A percentile compares a stretch with the other conserved stretches of the same genome.
These are phyloP conservation scores for Aspergillus costaricaensis DNA, from an alignment of 2,329 filamentous ascomycete species.

Conservation along the genomic window DNA sequence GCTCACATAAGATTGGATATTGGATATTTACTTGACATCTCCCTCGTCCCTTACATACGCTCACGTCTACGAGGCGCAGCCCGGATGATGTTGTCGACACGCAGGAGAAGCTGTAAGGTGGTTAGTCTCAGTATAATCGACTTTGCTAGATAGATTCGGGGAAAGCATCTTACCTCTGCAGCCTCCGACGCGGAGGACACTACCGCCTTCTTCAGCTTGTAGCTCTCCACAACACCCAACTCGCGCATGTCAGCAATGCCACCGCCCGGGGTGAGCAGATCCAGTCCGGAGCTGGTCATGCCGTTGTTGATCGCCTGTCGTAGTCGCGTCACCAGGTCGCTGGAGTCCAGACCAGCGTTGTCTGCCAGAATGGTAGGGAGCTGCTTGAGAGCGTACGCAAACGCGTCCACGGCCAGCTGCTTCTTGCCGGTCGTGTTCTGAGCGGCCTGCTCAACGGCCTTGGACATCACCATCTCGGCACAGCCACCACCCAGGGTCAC, in stretches of 20 bases:
- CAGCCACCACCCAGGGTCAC: slow-evolving; percentile 94
- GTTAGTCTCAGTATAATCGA: slow-evolving; percentile 16
- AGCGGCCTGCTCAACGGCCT: slow-evolving; percentile 90
- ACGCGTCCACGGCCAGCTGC: slow-evolving; percentile 87
- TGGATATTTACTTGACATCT: slow-evolving; percentile 1
- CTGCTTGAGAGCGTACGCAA: slow-evolving; percentile 85
- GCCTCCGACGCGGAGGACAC: slow-evolving; percentile 95
- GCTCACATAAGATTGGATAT: neutral
- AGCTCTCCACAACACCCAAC: slow-evolving; percentile 92
- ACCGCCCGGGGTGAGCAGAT: slow-evolving; percentile 84
- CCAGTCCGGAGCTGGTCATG: slow-evolving; percentile 86
- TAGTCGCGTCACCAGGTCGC: slow-evolving; percentile 86
- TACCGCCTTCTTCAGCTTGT: slow-evolving; percentile 98
- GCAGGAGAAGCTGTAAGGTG: slow-evolving; percentile 70
- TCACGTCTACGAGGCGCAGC: slow-evolving; percentile 83
- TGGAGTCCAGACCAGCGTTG: slow-evolving; percentile 94
- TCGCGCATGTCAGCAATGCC: slow-evolving; percentile 96
- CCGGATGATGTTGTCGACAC: slow-evolving; percentile 97
- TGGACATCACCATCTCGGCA: slow-evolving; percentile 98
- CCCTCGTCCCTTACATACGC: slow-evolving; percentile 59
- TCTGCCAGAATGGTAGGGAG: slow-evolving; percentile 95
- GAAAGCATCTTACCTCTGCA: slow-evolving; percentile 74
- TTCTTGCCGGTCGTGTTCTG: slow-evolving; percentile 97
- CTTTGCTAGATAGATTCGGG: neutral
- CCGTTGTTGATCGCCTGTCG: slow-evolving; percentile 95